Conservation (phyloP, 73 alveolate species). For the Tetrahymena thermophila region DNA sequence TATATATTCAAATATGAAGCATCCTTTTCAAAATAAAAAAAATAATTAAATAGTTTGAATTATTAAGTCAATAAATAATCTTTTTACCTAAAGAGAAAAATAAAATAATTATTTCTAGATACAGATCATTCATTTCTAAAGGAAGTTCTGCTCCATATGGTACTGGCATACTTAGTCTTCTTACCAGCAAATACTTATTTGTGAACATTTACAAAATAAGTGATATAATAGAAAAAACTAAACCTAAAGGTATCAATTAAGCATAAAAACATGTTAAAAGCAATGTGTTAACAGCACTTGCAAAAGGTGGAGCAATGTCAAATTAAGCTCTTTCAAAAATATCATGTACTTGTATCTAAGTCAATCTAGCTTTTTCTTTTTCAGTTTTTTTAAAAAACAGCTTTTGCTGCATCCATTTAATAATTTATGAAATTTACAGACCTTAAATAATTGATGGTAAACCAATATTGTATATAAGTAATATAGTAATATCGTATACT, state of each 20-base stretch:
- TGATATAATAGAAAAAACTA: background rate
- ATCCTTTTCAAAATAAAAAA: background rate
- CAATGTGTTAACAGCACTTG: background rate
- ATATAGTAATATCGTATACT: background rate
- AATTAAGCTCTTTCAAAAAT: background rate
- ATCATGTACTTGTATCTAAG: background rate
- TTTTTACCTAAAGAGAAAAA: background rate
- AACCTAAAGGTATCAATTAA: background rate
- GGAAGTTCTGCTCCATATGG: background rate
- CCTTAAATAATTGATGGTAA: background rate
- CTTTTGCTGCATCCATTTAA: background rate
- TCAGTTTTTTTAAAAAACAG: background rate
- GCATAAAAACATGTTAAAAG: background rate
- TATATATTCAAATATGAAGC: background rate
- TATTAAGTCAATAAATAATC: background rate
- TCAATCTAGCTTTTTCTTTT: background rate
- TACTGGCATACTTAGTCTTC: background rate
- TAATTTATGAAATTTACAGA: background rate
- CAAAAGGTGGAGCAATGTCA: background rate
- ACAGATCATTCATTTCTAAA: background rate
- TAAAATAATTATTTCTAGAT: background rate
- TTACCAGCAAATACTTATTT: background rate
- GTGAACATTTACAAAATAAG: background rate
- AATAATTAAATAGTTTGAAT: too few species aligned
- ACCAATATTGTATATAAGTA: background rate